Base-by-base conservation (phyloP, 2,329 filamentous ascomycete species). In the Metarhizium sp. region DNA sequence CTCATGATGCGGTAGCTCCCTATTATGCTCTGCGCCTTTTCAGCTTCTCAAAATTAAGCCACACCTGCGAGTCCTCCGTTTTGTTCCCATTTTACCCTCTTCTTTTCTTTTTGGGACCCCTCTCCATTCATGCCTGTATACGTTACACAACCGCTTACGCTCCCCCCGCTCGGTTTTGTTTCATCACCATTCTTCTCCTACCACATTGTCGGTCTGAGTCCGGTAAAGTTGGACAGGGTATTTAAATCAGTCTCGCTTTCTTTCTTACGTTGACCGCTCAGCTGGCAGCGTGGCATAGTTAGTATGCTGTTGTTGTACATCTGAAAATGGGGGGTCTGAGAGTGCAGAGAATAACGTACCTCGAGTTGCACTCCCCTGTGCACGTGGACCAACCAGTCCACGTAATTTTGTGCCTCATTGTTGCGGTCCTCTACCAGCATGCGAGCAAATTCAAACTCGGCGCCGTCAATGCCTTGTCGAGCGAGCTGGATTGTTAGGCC, bases 341-440 rank as follows among this genome's bases (percentile, higher is more conserved):
- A 47, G 10, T 51, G 49, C 25, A 29, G 38, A 55, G 25, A 14
- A 32, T 8, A 34, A 72, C 80, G 72, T 70, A 87, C 84, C 80
- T 99, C 94, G 60, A 96, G 77, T 68, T 96, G 92, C 60, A 99
- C 94, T 62, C 88, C 86, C 64, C 92, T 87, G 73, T 99, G 94
- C 59, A 97, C 80, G 71, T 96, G 89, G 56, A 99, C 94, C 65
- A 99, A 78, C 94, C 94, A 99, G 73, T 99, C 94, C 38, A 97
- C 94, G 71, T 97, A 99, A 68, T 89, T 95, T 73, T 95, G 92
- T 40, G 94, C 94, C 74, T 99, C 94, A 62, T 96, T 96, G 70
- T 97, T 97, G 61, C 94, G 82, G 67, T 99, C 94, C 73, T 99
- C 94, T 36, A 96, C 85, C 61, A 99, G 72, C 72, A 95, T 77